These are phyloP conservation scores for Glycine latifolia DNA, from an alignment of 306 rosid species.

Conservation along the genomic window DNA sequence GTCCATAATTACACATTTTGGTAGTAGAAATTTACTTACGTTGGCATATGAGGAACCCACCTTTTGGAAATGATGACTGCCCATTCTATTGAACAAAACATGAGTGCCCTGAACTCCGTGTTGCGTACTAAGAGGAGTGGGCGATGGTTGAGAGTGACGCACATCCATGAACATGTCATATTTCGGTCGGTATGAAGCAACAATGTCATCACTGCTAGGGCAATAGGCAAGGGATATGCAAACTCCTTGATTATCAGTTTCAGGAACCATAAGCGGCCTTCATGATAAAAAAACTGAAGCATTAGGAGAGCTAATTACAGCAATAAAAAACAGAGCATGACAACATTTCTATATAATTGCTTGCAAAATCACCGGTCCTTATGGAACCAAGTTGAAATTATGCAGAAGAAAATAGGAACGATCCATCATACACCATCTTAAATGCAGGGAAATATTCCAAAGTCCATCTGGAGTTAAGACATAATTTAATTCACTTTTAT, in stretches of 20 bases:
- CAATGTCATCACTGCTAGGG: conserved; percentile 73
- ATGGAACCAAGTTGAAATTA: conserved; percentile 29
- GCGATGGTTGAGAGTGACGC: conserved; percentile 57
- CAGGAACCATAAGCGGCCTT: conserved; percentile 82
- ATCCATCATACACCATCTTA: conserved; percentile 34
- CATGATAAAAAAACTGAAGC: conserved; percentile 34
- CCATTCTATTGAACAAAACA: conserved; percentile 59
- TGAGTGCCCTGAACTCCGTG: conserved; percentile 76
- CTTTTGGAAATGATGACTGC: conserved; percentile 49
- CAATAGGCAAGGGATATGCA: conserved; percentile 88
- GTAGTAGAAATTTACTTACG: conserved; percentile 70
- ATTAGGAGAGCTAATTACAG: conserved; percentile 46
- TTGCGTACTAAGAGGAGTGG: conserved; percentile 59
- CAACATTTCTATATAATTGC: conserved; percentile 9
- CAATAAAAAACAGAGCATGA: conserved; percentile 27
- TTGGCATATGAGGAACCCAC: conserved; percentile 62
- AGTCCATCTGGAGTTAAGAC: background rate
- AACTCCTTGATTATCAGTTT: conserved; percentile 73
- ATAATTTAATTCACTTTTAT: conserved; percentile 10
- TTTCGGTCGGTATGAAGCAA: conserved; percentile 86
- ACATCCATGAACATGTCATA: conserved; percentile 56
- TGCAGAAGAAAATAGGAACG: background rate
- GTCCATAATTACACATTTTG: conserved; percentile 68
- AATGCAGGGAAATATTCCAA: background rate
- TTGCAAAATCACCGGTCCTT: conserved; percentile 36